These are phyloP conservation scores for Sphaerulina musiva DNA, from an alignment of 2,329 filamentous ascomycete species.

Conservation along the genomic window DNA sequence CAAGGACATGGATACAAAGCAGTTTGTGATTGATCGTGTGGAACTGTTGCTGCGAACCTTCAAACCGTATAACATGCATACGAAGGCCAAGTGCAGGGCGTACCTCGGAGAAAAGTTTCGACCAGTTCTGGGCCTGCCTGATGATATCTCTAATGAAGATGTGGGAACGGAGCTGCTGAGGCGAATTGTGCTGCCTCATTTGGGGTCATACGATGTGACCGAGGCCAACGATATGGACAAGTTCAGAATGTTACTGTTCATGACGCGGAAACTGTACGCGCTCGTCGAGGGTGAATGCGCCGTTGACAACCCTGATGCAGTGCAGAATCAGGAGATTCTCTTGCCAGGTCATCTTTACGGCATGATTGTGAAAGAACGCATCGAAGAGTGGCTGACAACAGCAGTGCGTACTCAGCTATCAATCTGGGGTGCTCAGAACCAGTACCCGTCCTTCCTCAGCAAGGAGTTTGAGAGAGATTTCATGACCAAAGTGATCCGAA, in stretches of 20 bases:
- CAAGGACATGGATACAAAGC: conserved; percentile 72
- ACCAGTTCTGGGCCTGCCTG: conserved; percentile 74
- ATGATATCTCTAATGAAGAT: conserved; percentile 79
- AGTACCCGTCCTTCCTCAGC: conserved; percentile 60
- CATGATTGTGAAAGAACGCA: conserved; percentile 87
- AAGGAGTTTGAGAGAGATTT: conserved; percentile 75
- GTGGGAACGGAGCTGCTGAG: conserved; percentile 86
- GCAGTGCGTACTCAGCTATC: conserved; percentile 37
- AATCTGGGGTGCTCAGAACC: conserved; percentile 51
- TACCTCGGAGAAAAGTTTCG: conserved; percentile 90
- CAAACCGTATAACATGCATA: conserved; percentile 82
- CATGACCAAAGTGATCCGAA: conserved; percentile 66
- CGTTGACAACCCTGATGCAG: conserved; percentile 91
- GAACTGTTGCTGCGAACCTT: conserved; percentile 89
- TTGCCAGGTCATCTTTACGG: conserved; percentile 90
- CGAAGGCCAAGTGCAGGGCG: conserved; percentile 70
- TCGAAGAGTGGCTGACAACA: conserved; percentile 82
- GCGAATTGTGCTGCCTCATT: conserved; percentile 82
- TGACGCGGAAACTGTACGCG: conserved; percentile 92
- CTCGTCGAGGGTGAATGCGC: conserved; percentile 88
- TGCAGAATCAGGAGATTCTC: conserved; percentile 92
- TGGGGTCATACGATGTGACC: conserved; percentile 78
- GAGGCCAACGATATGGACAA: conserved; percentile 83
- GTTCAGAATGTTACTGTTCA: conserved; percentile 88
- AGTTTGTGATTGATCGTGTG: conserved; percentile 86